Evolutionary conservation across 148 eudicot species (phyloP).

Genomic region (Vaccinium macrocarpon): DNA sequence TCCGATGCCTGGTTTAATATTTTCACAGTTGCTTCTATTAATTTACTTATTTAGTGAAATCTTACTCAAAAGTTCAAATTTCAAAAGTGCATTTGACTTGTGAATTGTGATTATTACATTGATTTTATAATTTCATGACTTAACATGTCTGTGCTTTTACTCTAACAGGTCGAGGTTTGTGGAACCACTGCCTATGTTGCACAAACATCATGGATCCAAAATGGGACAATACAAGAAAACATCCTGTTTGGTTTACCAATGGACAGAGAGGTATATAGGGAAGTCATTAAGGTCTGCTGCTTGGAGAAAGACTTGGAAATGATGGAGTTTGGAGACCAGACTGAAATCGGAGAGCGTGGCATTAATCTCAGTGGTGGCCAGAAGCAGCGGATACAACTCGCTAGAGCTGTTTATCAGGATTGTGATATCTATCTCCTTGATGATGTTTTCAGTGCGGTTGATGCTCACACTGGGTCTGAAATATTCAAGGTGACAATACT

Average conservation of each 20-base stretch:
- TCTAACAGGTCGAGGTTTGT: constrained; percentile 63
- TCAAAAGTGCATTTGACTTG: neutral
- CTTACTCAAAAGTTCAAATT: neutral
- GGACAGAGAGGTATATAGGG: constrained; percentile 56
- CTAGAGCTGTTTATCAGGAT: constrained; percentile 94
- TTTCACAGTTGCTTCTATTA: neutral
- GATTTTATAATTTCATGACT: neutral
- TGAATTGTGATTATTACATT: neutral
- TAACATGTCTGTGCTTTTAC: neutral
- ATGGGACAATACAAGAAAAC: constrained; percentile 82
- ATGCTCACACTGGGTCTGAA: constrained; percentile 96
- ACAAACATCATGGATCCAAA: constrained; percentile 95
- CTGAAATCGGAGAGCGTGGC: constrained; percentile 98
- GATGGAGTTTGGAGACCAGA: constrained; percentile 98
- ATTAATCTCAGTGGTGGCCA: constrained; percentile 98
- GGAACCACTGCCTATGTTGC: constrained; percentile 97
- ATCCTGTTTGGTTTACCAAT: constrained; percentile 84
- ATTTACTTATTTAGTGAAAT: neutral
- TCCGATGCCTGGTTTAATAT: neutral
- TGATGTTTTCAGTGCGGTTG: constrained; percentile 93
- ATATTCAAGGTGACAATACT: constrained; percentile 66
- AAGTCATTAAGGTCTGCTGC: constrained; percentile 69
- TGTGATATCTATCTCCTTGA: constrained; percentile 95
- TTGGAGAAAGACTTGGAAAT: constrained; percentile 84
- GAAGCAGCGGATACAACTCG: constrained; percentile 91